Evolutionary conservation across 192 early-diverging fungal species (phyloP).

Genomic region (Umbelopsis vinacea): DNA sequence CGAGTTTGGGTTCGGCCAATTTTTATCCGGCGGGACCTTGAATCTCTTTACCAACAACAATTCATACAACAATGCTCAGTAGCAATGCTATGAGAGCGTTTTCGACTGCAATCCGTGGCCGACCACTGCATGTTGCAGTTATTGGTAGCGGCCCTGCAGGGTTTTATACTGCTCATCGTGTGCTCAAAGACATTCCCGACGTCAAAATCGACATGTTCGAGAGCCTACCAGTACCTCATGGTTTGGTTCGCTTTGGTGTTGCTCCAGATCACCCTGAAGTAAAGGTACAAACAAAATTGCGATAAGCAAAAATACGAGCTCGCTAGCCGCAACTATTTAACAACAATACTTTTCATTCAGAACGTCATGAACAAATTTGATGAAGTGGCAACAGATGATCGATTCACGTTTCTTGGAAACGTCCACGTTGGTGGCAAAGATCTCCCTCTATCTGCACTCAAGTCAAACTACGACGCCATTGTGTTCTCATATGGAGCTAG

Average conservation of each 20-base stretch:
- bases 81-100: not conserved
- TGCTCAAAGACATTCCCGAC: conserved; percentile 65
- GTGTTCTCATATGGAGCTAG: conserved; percentile 88
- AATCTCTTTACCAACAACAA: not conserved
- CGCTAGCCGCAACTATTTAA: not conserved
- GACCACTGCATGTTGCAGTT: conserved; percentile 62
- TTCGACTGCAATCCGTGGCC: not conserved
- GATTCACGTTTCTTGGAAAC: conserved; percentile 85
- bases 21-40: not conserved
- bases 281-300: conserved; percentile 61
- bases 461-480: conserved; percentile 71
- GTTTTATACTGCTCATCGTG: conserved; percentile 85
- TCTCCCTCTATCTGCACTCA: conserved; percentile 56
- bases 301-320: not conserved
- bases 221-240: conserved; percentile 81
- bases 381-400: conserved; percentile 65
- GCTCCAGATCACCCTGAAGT: conserved; percentile 98
- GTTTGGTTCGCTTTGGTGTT: conserved; percentile 92
- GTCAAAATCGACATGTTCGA: conserved; percentile 85
- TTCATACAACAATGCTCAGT: not conserved
- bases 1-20: not conserved
- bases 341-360: conserved; percentile 43
- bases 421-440: conserved; percentile 63
- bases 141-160: conserved; percentile 87
- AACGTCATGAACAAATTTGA: conserved; percentile 90